Evolutionary conservation across 208 protist genomes (phyloP), one percentile per base, ranked within the genome.

Genomic region (Leishmania mexicana): DNA sequence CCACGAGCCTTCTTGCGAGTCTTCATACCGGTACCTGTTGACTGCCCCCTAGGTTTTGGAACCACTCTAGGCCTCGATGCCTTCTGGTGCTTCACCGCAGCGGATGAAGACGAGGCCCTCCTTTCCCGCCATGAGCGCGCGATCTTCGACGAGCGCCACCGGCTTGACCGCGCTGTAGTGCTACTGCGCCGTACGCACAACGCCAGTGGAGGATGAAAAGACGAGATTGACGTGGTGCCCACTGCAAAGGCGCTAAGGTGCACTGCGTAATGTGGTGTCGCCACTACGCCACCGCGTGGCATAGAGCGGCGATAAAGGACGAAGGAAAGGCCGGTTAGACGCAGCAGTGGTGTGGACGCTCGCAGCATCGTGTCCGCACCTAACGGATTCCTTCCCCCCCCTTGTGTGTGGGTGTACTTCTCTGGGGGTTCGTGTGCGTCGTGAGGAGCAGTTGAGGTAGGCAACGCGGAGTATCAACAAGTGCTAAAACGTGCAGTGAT

Each of bases 61-160:
- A 21, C n/a, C 28, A 2, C 15, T 74, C 28, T 51, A 74, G 11
- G 38, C 40, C 28, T 51, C 70, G 19, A 31, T 21, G 10, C n/a
- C 17, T n/a, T 74, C 70, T 53, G 24, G 1, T 10, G 19, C 70
- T 74, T 28, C 45, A 45, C 24, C 31, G 47, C 5, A 13, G 11
- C 31, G 4, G 19, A 40, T 8, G 74, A 62, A 8, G 74, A 67
- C 10, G 51, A 60, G 0, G 53, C 53, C 6, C 4, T 51, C 24
- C 5, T 42, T 78, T 78, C 21, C 47, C 74, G 21, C 74, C 74
- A 78, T 64, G 74, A 78, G 51, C 7, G 51, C 57, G 35, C 24
- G 10, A 15, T 49, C 40, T 42, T 78, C 74, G 35, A 67, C 7
- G 53, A 5, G 47, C 47, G 49, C 74, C 74, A 78, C n/a, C 24